These are phyloP conservation scores for Hypoxylon lenormandii DNA, from an alignment of 495 filamentous ascomycete species.

Conservation along the genomic window DNA sequence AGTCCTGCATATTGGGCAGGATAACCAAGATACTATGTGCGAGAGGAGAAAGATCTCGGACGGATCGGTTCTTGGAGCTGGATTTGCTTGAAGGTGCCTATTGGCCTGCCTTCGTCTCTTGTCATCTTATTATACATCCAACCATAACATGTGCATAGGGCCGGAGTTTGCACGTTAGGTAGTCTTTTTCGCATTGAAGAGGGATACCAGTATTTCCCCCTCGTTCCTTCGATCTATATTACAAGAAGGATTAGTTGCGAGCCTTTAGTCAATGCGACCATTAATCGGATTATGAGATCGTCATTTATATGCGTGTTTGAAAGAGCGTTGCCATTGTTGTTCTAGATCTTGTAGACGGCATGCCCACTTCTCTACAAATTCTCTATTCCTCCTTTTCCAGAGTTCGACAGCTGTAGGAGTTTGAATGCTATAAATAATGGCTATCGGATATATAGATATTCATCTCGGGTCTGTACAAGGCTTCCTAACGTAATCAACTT, in stretches of 20 bases:
- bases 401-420: too few species aligned
- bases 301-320: too few species aligned
- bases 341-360: too few species aligned
- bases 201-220: constrained; percentile 6
- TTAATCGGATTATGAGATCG: too few species aligned
- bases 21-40: not conserved
- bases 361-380: too few species aligned
- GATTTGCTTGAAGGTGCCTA: constrained; percentile 15
- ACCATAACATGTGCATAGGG: constrained; percentile 23
- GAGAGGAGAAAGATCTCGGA: constrained; percentile 12
- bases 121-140: constrained; percentile 22
- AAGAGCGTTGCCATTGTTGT: too few species aligned
- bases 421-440: too few species aligned
- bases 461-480: too few species aligned
- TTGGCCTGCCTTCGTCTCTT: constrained; percentile 14
- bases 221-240: not conserved
- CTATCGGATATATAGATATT: too few species aligned
- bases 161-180: constrained; percentile 22
- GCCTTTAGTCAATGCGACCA: constrained; percentile 13
- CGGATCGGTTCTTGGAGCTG: constrained; percentile 20
- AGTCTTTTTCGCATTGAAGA: constrained; percentile 8
- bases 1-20: constrained; percentile 3
- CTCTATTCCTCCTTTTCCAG: too few species aligned
- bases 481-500: too few species aligned
- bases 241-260: not conserved